A percentile compares a stretch with the other conserved stretches of the same genome.
Evolutionary conservation across 176 grass and related monocot species (phyloP).

Genomic region (Lolium rigidum): DNA sequence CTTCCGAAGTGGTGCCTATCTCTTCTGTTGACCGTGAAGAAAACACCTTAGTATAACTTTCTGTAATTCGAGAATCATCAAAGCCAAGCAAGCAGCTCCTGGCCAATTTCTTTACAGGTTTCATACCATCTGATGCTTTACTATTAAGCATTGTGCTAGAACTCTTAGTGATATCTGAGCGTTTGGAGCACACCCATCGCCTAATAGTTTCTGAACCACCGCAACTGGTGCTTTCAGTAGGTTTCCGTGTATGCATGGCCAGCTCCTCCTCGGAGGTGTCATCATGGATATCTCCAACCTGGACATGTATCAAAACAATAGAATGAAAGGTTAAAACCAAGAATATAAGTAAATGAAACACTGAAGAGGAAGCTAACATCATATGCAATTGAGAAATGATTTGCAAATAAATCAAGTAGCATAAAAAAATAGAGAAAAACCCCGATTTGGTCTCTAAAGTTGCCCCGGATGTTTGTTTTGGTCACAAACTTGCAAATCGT

Average conservation of each 20-base stretch:
- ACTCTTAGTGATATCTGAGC: slow-evolving; percentile 62
- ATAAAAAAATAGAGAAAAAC: not conserved
- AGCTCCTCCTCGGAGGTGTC: slow-evolving; percentile 40
- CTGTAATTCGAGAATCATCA: slow-evolving; percentile 48
- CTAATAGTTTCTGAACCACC: slow-evolving; percentile 44
- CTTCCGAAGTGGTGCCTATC: slow-evolving; percentile 40
- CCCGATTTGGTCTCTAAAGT: no score
- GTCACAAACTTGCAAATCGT: no score
- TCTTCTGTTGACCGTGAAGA: slow-evolving; percentile 57
- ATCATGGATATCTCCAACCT: slow-evolving; percentile 44
- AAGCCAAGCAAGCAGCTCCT: slow-evolving; percentile 32
- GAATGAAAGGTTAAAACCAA: slow-evolving; percentile 33
- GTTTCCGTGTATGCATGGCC: slow-evolving; percentile 8
- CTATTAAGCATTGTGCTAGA: slow-evolving; percentile 45
- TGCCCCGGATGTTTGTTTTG: no score
- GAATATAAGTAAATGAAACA: slow-evolving; percentile 11
- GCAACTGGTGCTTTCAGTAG: slow-evolving; percentile 53
- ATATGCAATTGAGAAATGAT: slow-evolving; percentile 39
- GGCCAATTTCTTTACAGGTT: slow-evolving; percentile 32
- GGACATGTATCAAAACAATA: slow-evolving; percentile 21
- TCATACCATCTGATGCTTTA: slow-evolving; percentile 39
- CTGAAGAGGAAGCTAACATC: slow-evolving; percentile 41
- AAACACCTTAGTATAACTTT: slow-evolving; percentile 41
- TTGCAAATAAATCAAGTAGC: slow-evolving; percentile 9
- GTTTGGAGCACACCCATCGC: slow-evolving; percentile 74